Conservation (phyloP, 257 asterid genomes). For the Prunella vulgaris region DNA sequence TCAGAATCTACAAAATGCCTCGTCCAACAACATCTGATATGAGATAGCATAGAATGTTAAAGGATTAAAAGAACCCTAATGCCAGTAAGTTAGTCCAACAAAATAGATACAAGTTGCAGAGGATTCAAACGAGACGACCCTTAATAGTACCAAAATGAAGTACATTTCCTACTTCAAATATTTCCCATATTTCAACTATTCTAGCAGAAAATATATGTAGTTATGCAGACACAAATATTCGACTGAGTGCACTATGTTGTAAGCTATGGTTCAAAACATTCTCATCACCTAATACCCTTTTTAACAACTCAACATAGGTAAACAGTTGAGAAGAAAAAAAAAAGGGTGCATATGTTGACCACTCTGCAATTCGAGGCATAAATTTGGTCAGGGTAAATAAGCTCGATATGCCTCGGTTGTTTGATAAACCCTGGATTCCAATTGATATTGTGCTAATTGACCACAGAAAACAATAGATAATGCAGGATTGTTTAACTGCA, state of each 20-base stretch:
- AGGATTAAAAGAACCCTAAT: neutral
- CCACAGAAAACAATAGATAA: neutral
- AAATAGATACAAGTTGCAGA: neutral
- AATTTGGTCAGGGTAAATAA: too few relatives aligned
- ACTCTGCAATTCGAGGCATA: neutral
- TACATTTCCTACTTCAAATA: neutral
- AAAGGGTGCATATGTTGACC: neutral
- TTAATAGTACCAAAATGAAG: neutral
- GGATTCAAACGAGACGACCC: neutral
- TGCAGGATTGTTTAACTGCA: neutral
- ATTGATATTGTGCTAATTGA: neutral
- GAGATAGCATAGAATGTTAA: neutral
- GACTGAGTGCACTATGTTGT: neutral
- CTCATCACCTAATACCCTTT: neutral
- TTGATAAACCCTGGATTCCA: neutral
- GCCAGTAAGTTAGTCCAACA: neutral
- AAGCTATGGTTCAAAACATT: neutral
- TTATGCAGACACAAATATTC: neutral
- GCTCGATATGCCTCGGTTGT: neutral
- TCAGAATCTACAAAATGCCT: neutral
- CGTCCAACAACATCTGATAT: neutral
- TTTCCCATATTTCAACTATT: neutral
- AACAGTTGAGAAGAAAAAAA: neutral
- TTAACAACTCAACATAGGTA: neutral
- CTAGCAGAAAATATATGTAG: neutral